Conservation (phyloP, 805 yeast genomes). For the Pichia manshurica region DNA sequence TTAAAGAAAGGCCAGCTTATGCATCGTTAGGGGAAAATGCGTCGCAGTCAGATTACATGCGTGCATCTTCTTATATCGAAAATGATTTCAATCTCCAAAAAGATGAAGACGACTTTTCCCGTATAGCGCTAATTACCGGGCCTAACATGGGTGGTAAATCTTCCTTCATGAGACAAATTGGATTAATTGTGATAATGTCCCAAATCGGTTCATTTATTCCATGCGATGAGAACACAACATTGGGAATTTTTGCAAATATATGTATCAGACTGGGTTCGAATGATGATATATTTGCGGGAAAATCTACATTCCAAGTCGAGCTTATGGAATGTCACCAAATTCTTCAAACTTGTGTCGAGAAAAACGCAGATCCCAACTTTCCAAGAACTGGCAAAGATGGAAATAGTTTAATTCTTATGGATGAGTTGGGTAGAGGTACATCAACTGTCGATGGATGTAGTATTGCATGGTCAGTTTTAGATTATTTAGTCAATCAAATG, state of each 20-base stretch:
- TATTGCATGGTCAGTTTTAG: constrained; percentile 67
- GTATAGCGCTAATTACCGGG: constrained; percentile 68
- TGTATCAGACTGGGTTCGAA: constrained; percentile 71
- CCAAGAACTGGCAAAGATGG: constrained; percentile 21
- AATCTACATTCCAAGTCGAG: constrained; percentile 81
- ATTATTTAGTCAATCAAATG: constrained; percentile 41
- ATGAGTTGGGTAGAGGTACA: constrained; percentile 75
- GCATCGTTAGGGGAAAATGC: background rate
- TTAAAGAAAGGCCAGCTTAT: constrained; percentile 2
- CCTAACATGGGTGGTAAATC: constrained; percentile 91
- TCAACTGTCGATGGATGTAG: constrained; percentile 72
- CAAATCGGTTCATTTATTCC: constrained; percentile 78
- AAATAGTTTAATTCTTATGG: constrained; percentile 57
- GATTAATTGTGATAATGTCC: constrained; percentile 62
- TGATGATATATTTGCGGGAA: constrained; percentile 68
- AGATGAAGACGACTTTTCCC: constrained; percentile 30
- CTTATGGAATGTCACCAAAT: constrained; percentile 61
- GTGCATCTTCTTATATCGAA: constrained; percentile 46
- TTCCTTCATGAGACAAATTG: constrained; percentile 68
- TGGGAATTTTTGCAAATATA: constrained; percentile 59
- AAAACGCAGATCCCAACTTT: background rate
- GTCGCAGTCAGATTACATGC: background rate
- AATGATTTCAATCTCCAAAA: constrained; percentile 50
- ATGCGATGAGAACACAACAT: constrained; percentile 42
- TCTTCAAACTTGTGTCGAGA: constrained; percentile 36